Base-by-base conservation (phyloP, 192 early-diverging fungal genomes). In the Backusella westeae region DNA sequence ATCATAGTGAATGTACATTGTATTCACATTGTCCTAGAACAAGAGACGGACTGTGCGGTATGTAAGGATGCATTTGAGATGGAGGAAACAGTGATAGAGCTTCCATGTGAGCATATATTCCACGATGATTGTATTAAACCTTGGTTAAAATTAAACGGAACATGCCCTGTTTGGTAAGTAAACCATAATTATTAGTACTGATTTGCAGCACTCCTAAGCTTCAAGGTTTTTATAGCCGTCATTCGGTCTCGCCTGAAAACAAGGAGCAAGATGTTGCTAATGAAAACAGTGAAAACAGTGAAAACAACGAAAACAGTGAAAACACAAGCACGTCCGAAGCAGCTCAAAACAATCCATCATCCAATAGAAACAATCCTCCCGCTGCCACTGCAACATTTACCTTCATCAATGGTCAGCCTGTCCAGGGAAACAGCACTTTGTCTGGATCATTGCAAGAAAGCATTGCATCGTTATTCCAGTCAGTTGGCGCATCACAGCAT, bases 131-230 rank as follows among this genome's bases (percentile, higher is more conserved):
- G 97, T 77, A 94, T 97, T 69, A 91, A 92, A 56, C 91, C 91
- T 35, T 99, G 97, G 97, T 86, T 99, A 65, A 93, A 93, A 75
- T 88, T 97, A 68, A 98, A 97, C 74, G 96, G 95, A 8, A 95
- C 96, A 5, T 97, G 96, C 83, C 96, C 96, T 26, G 93, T 96
- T n/a, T 97, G 96, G 88, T 89, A 88, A 73, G 79, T 65, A 32
- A 32, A 32, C n/a, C 6, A 42, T 10, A 1, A 38, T 35, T 10
- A 23, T 63, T 38, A 10, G 34, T 14, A 21, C 46, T 15, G 6
- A 69, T 29, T 21, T 2, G 9, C 17, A 56, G 41, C 6, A 69
- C 29, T 49, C 12, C 46, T 49, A 38, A 21, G 38, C 23, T 4
- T 7, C 6, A 29, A 12, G 9, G 15, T 19, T 19, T 19, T 34